Conservation (phyloP, 2,329 filamentous ascomycete genomes). For the Ophiognomonia clavigignenti-juglandacearum region DNA sequence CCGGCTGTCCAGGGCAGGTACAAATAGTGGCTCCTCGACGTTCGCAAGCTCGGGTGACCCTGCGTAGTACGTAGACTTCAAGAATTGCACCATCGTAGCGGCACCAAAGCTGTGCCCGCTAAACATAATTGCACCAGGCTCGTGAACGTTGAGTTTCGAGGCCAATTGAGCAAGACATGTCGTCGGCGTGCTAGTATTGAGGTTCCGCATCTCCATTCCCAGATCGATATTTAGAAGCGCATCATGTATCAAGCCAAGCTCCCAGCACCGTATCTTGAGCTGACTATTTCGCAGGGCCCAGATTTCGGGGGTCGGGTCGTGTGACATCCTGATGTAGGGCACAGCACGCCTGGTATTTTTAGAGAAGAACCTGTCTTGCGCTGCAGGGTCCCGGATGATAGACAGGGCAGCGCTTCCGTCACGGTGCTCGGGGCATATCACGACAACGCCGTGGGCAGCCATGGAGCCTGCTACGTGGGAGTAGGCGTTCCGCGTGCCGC, state of each 20-base stretch:
- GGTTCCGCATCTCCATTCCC: slow-evolving; percentile 43
- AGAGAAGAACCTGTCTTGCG: slow-evolving; percentile 33
- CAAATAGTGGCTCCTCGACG: slow-evolving; percentile 56
- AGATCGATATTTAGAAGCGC: slow-evolving; percentile 62
- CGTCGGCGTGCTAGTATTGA: slow-evolving; percentile 43
- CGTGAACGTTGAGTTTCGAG: slow-evolving; percentile 59
- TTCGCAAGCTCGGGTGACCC: slow-evolving; percentile 37
- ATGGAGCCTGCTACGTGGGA: slow-evolving; percentile 76
- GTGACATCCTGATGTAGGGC: slow-evolving; percentile 51
- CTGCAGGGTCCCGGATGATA: slow-evolving; percentile 59
- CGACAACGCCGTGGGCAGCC: slow-evolving; percentile 75
- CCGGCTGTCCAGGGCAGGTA: slow-evolving; percentile 47
- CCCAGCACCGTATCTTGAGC: slow-evolving; percentile 72
- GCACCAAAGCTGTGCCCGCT: slow-evolving; percentile 80
- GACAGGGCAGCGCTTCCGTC: slow-evolving; percentile 77
- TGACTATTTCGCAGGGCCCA: slow-evolving; percentile 66
- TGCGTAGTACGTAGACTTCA: slow-evolving; percentile 74
- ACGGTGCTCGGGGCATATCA: slow-evolving; percentile 76
- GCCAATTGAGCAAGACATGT: slow-evolving; percentile 54
- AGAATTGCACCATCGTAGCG: slow-evolving; percentile 67
- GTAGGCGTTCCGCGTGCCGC: slow-evolving; percentile 77
- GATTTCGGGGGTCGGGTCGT: slow-evolving; percentile 60
- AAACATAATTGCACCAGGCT: slow-evolving; percentile 69
- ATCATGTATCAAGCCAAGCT: slow-evolving; percentile 67
- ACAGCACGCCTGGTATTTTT: slow-evolving; percentile 31